Evolutionary conservation across 2,329 filamentous ascomycete genomes (phyloP).

Genomic region (Cordyceps pruinosa): DNA sequence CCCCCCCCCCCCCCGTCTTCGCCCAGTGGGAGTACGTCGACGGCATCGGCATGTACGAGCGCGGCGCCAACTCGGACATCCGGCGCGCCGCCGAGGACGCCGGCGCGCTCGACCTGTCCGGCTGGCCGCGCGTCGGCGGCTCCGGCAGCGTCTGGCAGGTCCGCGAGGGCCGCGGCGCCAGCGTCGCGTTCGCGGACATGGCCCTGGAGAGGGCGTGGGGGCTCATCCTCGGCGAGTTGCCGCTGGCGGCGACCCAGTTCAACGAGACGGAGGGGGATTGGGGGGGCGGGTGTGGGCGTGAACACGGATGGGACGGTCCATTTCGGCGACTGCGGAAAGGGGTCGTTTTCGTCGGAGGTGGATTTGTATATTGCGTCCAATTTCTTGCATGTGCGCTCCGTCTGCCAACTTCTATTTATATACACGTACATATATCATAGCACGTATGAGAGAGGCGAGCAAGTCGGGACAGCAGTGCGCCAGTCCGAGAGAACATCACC

Average conservation of each 20-base stretch:
- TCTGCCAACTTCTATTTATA: no score
- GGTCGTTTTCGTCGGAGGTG: background rate
- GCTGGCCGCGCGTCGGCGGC: conserved; percentile 2
- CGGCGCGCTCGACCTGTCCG: background rate
- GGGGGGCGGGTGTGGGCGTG: background rate
- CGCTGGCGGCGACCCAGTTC: conserved; percentile 1
- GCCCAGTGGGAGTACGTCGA: conserved; percentile 21
- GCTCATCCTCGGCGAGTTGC: background rate
- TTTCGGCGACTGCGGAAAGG: no score
- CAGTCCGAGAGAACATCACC: no score
- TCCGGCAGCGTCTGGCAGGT: conserved; percentile 8
- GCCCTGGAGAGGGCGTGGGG: conserved; percentile 6
- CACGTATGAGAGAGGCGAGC: background rate
- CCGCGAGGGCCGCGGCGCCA: background rate
- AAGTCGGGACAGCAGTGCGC: no score
- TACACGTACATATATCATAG: background rate
- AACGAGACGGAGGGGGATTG: conserved; percentile 2
- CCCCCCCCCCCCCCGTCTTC: conserved; percentile 21
- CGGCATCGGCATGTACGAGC: conserved; percentile 19
- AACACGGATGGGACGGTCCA: no score
- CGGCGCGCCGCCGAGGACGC: conserved; percentile 15
- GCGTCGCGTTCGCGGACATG: conserved; percentile 8
- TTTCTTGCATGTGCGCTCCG: no score
- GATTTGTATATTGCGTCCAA: no score
- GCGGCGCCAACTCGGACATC: conserved; percentile 20